Conservation (phyloP, 1,284 basidiomycete genomes). For the Cryptococcus hybrid region DNA sequence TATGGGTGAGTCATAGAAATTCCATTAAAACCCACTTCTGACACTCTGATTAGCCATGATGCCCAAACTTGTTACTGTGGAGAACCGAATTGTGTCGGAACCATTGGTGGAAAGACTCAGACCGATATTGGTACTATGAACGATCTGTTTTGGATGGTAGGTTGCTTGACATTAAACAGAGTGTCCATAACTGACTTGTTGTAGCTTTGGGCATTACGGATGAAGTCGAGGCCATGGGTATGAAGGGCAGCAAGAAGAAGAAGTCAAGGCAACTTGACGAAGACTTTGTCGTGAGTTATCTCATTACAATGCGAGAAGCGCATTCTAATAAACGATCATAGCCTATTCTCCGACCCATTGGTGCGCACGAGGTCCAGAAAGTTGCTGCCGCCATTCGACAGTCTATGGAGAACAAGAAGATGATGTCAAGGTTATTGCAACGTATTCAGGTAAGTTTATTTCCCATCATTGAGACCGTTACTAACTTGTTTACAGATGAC, state of each 20-base stretch:
- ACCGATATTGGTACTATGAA: conserved; percentile 93
- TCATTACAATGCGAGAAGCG: neutral
- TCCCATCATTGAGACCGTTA: neutral
- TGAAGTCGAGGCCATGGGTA: conserved; percentile 70
- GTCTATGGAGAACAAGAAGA: conserved; percentile 72
- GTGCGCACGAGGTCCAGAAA: conserved; percentile 79
- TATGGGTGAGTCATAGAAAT: conserved; percentile 70
- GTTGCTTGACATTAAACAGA: conserved; percentile 18
- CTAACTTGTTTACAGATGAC: conserved; percentile 64
- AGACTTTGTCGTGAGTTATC: conserved; percentile 70
- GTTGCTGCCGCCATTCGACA: conserved; percentile 90
- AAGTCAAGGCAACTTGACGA: conserved; percentile 91
- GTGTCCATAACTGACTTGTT: neutral
- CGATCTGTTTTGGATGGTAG: conserved; percentile 90
- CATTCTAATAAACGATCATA: conserved; percentile 16
- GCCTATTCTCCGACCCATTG: conserved; percentile 66
- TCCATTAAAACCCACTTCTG: neutral
- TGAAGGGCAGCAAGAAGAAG: conserved; percentile 88
- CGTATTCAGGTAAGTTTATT: conserved; percentile 68
- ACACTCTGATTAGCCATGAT: conserved; percentile 65
- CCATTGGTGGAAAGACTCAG: conserved; percentile 97
- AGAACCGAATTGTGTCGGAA: conserved; percentile 92
- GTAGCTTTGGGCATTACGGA: conserved; percentile 92
- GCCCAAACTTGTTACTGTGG: conserved; percentile 96
- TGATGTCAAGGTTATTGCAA: conserved; percentile 78